Conservation (phyloP, 2,329 filamentous ascomycete species). For the Diaporthe destruens region DNA sequence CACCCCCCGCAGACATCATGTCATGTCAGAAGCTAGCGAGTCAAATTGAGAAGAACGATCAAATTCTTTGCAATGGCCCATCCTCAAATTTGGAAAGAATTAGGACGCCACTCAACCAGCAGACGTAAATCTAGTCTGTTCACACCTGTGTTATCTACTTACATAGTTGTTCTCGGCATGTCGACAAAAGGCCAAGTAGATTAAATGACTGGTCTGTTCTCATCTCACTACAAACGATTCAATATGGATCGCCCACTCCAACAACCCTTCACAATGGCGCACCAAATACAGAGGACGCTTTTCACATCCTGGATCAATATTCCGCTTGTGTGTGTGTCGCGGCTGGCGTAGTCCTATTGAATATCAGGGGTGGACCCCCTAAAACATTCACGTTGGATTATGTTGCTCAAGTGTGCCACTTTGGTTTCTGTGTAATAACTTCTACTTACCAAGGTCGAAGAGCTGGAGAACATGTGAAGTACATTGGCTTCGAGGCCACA, state of each 20-base stretch:
- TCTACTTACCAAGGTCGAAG: constrained; percentile 25
- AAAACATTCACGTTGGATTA: constrained; percentile 30
- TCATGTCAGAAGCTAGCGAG: no score
- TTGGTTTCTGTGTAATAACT: constrained; percentile 35
- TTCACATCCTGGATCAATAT: constrained; percentile 31
- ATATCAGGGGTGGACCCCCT: neutral
- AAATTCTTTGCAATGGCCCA: no score
- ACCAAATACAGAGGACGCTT: constrained; percentile 27
- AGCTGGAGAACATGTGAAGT: neutral
- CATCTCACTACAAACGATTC: neutral
- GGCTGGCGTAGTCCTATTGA: constrained; percentile 7
- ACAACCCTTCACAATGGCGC: constrained; percentile 6
- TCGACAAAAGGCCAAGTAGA: neutral
- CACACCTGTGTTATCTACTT: no score
- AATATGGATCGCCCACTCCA: neutral
- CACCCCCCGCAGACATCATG: no score
- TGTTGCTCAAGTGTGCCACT: constrained; percentile 29
- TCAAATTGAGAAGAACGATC: no score
- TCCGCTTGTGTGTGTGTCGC: constrained; percentile 22
- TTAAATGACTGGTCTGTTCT: neutral
- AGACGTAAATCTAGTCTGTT: neutral
- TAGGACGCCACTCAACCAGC: no score
- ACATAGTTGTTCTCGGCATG: neutral
- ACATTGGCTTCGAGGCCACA: constrained; percentile 2
- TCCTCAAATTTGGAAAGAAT: no score